Evolutionary conservation across 441 rosid species (phyloP).

Genomic region (Erodium texanum): DNA sequence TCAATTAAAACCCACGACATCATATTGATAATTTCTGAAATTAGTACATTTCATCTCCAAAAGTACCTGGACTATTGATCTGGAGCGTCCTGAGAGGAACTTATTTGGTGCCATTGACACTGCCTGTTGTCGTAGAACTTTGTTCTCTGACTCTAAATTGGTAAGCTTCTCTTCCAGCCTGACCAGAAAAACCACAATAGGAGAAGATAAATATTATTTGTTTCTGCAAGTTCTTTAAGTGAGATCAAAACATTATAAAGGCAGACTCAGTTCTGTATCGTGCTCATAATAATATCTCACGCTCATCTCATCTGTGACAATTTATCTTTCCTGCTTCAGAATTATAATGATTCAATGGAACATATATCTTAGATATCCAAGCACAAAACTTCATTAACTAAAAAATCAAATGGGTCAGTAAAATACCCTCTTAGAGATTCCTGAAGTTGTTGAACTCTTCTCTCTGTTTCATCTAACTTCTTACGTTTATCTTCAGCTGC

Average conservation of each 20-base stretch:
- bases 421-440: constrained; percentile 69
- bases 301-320: constrained; percentile 9
- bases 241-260: neutral
- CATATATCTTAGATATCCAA: constrained; percentile 1
- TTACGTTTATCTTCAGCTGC: constrained; percentile 43
- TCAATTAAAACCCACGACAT: constrained; percentile 11
- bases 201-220: neutral
- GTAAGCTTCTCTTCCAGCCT: constrained; percentile 87
- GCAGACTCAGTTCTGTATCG: constrained; percentile 5
- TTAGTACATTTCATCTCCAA: neutral
- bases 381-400: neutral
- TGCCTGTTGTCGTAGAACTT: constrained; percentile 93
- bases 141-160: constrained; percentile 87
- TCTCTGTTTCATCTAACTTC: constrained; percentile 73
- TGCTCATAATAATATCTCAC: constrained; percentile 4
- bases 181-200: constrained; percentile 19
- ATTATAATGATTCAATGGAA: constrained; percentile 6
- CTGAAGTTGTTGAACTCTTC: constrained; percentile 64
- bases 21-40: constrained; percentile 2
- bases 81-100: constrained; percentile 88
- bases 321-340: neutral
- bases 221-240: neutral
- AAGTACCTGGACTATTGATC: constrained; percentile 84
- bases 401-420: neutral
- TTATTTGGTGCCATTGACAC: constrained; percentile 95